These are phyloP conservation scores for Cenchrus fungigraminus DNA, from an alignment of 176 grass and related monocot species.

Conservation along the genomic window DNA sequence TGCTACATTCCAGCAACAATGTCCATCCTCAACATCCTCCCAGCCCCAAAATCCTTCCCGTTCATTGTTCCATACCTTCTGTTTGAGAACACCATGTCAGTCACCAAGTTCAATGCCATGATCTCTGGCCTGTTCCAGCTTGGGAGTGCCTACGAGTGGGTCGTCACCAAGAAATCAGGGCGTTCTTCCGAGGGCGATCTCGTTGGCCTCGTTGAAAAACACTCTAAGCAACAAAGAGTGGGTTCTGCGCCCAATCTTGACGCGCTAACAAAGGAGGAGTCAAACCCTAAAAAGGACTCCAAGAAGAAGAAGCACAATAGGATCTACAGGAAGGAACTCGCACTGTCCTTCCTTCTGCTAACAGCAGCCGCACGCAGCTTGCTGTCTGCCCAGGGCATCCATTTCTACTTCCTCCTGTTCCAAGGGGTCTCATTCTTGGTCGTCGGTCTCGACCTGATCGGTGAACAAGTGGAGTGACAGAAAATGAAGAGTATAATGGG, in stretches of 20 bases:
- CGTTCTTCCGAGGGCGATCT: slow-evolving; percentile 68
- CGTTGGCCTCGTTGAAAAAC: slow-evolving; percentile 53
- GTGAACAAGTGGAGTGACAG: slow-evolving; percentile 74
- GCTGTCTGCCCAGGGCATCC: slow-evolving; percentile 76
- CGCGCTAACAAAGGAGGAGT: slow-evolving; percentile 43
- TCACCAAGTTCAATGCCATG: slow-evolving; percentile 97
- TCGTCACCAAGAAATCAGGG: slow-evolving; percentile 92
- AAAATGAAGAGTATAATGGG: slow-evolving; percentile 26
- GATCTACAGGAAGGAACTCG: slow-evolving; percentile 83
- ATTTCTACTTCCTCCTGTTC: slow-evolving; percentile 86
- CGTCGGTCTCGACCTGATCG: slow-evolving; percentile 79
- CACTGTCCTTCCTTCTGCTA: slow-evolving; percentile 71
- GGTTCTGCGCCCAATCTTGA: slow-evolving; percentile 56
- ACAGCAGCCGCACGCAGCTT: slow-evolving; percentile 71
- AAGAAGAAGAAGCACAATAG: slow-evolving; percentile 72
- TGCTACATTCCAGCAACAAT: slow-evolving; percentile 89
- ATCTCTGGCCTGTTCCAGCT: slow-evolving; percentile 85
- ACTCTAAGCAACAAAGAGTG: slow-evolving; percentile 51
- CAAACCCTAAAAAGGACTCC: slow-evolving; percentile 54
- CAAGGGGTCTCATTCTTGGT: slow-evolving; percentile 77
- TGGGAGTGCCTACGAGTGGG: slow-evolving; percentile 87
- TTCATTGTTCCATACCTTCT: slow-evolving; percentile 88
- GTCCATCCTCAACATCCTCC: slow-evolving; percentile 84
- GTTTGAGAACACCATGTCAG: slow-evolving; percentile 92
- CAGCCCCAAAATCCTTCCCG: slow-evolving; percentile 74